Base-by-base conservation (phyloP, 73 alveolate species). In the Symbiodinium pilosum region DNA sequence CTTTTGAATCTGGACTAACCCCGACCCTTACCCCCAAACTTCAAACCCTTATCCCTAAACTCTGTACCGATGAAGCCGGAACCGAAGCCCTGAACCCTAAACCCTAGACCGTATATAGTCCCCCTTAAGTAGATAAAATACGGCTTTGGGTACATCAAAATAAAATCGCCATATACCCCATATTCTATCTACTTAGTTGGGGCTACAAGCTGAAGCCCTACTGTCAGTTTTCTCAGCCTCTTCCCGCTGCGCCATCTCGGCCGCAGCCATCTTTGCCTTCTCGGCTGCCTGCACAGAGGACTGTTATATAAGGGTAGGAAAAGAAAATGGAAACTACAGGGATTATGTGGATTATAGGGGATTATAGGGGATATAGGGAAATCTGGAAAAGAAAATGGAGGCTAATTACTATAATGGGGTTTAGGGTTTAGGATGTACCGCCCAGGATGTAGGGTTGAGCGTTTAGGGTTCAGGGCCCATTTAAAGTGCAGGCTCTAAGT, bases 181-280 rank as follows among this genome's bases (percentile, higher is more conserved):
- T 7, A 47, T 16, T 47, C 64, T 47, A 47, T 11, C 7, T 47
- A 7, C 64, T 47, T 11, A 47, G 16, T 16, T 47, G 16, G n/a
- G n/a, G n/a, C n/a, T n/a, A n/a, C n/a, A n/a, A n/a, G n/a, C n/a
- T n/a, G n/a, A n/a, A n/a, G n/a, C n/a, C n/a, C n/a, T n/a, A n/a
- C 69, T 52, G 69, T 1, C 69, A 18, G 69, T 28, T 2, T 5
- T 28, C 77, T 20, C 6, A 12, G 77, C 77, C 86, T 88, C 95
- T 39, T 85, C 95, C 38, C 95, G 85, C 47, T 88, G 95, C 1
- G 95, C 95, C 86, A 56, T 43, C 54, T 88, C 95, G 36, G 95
- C 95, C 43, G 44, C 71, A 8, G 95, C 95, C 95, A 88, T 88
- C 95, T 88, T 88, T 9, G 95, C 95, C 54, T 88, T 88, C 86